Base-by-base conservation (phyloP, 306 rosid genomes). In the Biancaea sappan region DNA sequence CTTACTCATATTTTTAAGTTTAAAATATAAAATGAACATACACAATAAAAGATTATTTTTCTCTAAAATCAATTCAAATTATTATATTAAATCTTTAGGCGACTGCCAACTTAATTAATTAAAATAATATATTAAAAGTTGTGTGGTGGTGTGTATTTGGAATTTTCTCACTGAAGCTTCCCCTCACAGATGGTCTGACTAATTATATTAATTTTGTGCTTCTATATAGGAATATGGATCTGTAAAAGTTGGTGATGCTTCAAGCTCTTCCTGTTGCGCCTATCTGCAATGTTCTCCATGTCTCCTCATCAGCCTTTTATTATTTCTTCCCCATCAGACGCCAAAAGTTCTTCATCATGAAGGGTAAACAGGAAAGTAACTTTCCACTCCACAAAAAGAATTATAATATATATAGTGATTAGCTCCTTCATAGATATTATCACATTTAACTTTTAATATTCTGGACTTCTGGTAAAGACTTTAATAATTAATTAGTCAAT, bases 61-160 rank as follows among this genome's bases (percentile, higher is more conserved):
- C 21, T 57, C 21, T 4, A n/a, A 19, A 71, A 71, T 40, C 21
- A 54, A 71, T n/a, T n/a, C n/a, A n/a, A n/a, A 38, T 28, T 38
- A 37, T 37, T 54, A 47, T 16, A 46, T 8, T 8, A n/a, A 46
- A n/a, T 5, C 14, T 28, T 46, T 8, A 16, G n/a, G 38, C 38
- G n/a, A 11, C 14, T 5, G 19, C 41, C 44, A 28, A 29, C 40
- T 44, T 19, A 54, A 7, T 29, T 44, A 44, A 43, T 43, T 43
- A 16, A 16, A 47, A 67, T 28, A 5, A 13, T 29, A 18, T 28
- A 32, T 34, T 37, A 12, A 38, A 75, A 79, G 52, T 79, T 76
- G 78, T 62, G 81, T 71, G 84, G n/a, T n/a, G n/a, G 76, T 74
- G 32, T 58, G 57, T 58, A 71, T 38, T 65, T 60, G 77, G 84